A percentile compares a stretch with the other conserved stretches of the same genome.
Evolutionary conservation across 208 protist species (phyloP).

Genomic region (Tritrichomonas musculus): DNA sequence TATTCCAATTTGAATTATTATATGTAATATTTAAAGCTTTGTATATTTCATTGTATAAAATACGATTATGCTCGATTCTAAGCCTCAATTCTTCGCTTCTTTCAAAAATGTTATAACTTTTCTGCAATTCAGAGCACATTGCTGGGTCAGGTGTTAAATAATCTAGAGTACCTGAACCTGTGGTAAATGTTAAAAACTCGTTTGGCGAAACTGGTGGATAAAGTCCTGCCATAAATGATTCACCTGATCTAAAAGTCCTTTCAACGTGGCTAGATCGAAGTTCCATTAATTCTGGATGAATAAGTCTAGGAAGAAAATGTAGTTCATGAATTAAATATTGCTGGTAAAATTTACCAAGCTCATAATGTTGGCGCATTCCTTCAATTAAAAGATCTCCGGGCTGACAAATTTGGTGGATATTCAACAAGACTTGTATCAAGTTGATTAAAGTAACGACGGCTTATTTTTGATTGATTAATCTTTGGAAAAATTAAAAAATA

Average conservation of each 20-base stretch:
- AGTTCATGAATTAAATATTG: background rate
- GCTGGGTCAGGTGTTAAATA: background rate
- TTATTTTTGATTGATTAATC: background rate
- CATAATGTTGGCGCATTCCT: background rate
- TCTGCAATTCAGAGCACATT: background rate
- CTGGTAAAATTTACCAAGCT: slow-evolving; percentile 11
- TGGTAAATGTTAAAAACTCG: background rate
- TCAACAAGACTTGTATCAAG: background rate
- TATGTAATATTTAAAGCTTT: background rate
- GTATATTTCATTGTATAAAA: background rate
- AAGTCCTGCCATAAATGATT: background rate
- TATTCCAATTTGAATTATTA: background rate
- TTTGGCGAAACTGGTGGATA: background rate
- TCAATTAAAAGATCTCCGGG: background rate
- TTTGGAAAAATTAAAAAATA: background rate
- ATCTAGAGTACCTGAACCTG: background rate
- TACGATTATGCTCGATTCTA: no score
- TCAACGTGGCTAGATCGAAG: background rate
- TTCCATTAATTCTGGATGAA: background rate
- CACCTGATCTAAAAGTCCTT: background rate
- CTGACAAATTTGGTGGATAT: background rate
- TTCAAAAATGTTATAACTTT: background rate
- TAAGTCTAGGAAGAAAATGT: background rate
- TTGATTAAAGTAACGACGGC: background rate
- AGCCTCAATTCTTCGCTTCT: background rate